These are phyloP conservation scores for Mycena rebaudengoi DNA, from an alignment of 768 basidiomycete species.

Conservation along the genomic window DNA sequence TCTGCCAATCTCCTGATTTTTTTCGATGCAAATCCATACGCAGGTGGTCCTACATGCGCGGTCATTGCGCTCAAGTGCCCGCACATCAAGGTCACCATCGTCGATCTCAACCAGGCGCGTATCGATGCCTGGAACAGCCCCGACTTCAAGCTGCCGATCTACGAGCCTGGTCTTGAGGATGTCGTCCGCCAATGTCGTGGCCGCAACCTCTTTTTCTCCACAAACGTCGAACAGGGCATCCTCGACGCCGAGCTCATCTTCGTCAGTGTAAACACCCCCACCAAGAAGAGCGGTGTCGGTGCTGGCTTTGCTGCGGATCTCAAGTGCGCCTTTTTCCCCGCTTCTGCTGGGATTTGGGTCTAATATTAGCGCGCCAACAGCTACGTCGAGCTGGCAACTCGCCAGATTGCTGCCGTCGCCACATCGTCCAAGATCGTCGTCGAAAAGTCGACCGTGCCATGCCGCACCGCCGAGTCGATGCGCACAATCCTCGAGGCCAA, in stretches of 20 bases:
- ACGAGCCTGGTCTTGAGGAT: slow-evolving; percentile 94
- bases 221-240: slow-evolving; percentile 93
- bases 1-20: slow-evolving; percentile 4
- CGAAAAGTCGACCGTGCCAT: slow-evolving; percentile 99
- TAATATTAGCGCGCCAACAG: slow-evolving; percentile 49
- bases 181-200: slow-evolving; percentile 90
- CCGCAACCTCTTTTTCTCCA: slow-evolving; percentile 96
- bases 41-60: slow-evolving; percentile 94
- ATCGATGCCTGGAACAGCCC: slow-evolving; percentile 97
- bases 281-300: slow-evolving; percentile 97
- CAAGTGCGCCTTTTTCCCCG: slow-evolving; percentile 68
- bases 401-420: slow-evolving; percentile 93
- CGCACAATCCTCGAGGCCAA: slow-evolving; percentile 99
- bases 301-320: slow-evolving; percentile 98
- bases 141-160: slow-evolving; percentile 90
- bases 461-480: slow-evolving; percentile 99
- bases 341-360: slow-evolving; percentile 2
- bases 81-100: slow-evolving; percentile 94
- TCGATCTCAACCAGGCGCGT: slow-evolving; percentile 94
- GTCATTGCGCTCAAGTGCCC: slow-evolving; percentile 95
- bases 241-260: slow-evolving; percentile 97
- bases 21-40: slow-evolving; percentile 4
- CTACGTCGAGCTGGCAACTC: slow-evolving; percentile 97
- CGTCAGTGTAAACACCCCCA: slow-evolving; percentile 98
- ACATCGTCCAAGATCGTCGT: slow-evolving; percentile 96